Evolutionary conservation across 1,284 basidiomycete species (phyloP).

Genomic region (Pholiota adiposa): DNA sequence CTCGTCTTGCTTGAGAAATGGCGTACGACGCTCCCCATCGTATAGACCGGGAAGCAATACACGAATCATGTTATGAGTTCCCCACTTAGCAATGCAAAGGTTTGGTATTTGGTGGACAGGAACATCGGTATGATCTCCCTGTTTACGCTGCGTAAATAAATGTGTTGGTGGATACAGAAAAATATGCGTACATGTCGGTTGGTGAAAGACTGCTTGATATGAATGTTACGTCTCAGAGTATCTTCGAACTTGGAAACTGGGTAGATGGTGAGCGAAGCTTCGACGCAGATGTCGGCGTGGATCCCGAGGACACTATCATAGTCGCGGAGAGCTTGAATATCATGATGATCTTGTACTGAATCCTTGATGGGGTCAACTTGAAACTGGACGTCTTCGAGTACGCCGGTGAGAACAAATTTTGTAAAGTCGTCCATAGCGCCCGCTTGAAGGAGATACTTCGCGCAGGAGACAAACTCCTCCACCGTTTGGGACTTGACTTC

Average conservation of each 20-base stretch:
- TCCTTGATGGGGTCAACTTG: constrained; percentile 3
- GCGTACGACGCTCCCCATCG: too few species aligned
- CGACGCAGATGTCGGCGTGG: background rate
- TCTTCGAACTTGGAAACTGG: constrained; percentile 2
- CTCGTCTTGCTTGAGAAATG: too few species aligned
- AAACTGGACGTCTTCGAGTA: background rate
- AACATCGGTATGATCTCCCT: too few species aligned
- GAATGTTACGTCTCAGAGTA: constrained; percentile 4
- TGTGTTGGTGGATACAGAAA: too few species aligned
- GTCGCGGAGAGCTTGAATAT: background rate
- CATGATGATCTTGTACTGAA: background rate
- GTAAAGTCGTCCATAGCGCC: background rate
- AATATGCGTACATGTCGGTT: background rate
- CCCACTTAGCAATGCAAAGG: too few species aligned
- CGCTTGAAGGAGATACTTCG: background rate
- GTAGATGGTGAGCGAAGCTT: background rate
- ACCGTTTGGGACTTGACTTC: background rate
- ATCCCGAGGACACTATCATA: constrained; percentile 5
- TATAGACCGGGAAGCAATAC: too few species aligned
- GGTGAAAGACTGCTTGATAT: background rate
- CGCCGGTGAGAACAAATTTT: background rate
- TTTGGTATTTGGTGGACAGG: too few species aligned
- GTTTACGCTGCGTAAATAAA: too few species aligned
- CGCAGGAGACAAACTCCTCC: background rate
- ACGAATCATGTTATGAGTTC: too few species aligned